Base-by-base conservation (phyloP, 164 flowering plant genomes). In the Chimonanthus praecox region DNA sequence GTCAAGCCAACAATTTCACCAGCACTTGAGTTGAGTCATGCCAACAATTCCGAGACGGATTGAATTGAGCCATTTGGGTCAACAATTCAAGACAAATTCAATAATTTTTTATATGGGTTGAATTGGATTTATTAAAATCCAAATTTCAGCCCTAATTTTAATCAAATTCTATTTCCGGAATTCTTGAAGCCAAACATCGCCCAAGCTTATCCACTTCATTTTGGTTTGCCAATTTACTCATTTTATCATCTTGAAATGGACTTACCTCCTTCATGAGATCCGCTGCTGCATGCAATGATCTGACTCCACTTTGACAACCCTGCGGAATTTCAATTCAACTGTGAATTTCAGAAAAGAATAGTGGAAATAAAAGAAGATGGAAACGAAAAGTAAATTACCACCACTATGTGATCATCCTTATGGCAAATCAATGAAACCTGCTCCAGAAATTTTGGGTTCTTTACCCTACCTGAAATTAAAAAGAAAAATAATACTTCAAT, bases 291-390 rank as follows among this genome's bases (percentile, higher is more conserved):
- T 77, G 68, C 46, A 84, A 72, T n/a, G 98, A 92, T 72, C 96
- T 81, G 21, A 84, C 90, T 49, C 98, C 96, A 78, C 88, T 86
- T 79, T 85, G 89, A 68, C 98, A 92, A 3, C 98, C 96, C 94
- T 92, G 58, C 74, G 79, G 15, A 75, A 9, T 64, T 64, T 47
- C 49, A 72, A 21, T 11, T 21, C 66, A 9, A 72, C 1, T 10
- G 45, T 7, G 46, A 49, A 0, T 33, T 20, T 65, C 47, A 70
- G 60, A 43, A 33, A 33, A 33, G 33, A 33, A 33, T 33, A 33
- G 33, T 33, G 33, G 2, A 20, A 13, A 62, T 16, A 5, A 60
- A 16, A 60, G 48, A 63, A 47, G 44, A 61, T 13, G 48, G 13
- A 58, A 62, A 60, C 20, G 47, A 43, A 16, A 43, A 9, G 62